Evolutionary conservation across 768 basidiomycete species (phyloP).

Genomic region (Cystobasidium onofrii): DNA sequence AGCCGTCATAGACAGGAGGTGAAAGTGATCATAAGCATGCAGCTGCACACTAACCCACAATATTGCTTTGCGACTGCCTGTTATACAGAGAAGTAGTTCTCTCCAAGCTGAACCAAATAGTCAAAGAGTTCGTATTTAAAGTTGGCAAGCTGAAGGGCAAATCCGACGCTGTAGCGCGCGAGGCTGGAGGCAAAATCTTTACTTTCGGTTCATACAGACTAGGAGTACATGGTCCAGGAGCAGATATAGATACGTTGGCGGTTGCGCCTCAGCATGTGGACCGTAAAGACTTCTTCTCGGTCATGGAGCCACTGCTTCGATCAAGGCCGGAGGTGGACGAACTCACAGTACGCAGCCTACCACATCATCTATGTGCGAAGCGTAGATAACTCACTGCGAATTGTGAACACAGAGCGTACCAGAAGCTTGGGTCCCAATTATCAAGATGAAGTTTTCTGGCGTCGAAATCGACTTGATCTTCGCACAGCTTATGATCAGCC

Average conservation of each 20-base stretch:
- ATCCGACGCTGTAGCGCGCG: slow-evolving; percentile 74
- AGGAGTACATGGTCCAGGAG: slow-evolving; percentile 89
- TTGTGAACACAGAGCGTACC: slow-evolving; percentile 79
- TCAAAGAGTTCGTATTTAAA: slow-evolving; percentile 83
- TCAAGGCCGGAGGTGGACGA: slow-evolving; percentile 74
- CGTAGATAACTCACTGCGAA: too few species aligned
- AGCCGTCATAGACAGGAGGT: neutral
- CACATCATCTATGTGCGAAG: too few species aligned
- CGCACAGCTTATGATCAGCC: slow-evolving; percentile 74
- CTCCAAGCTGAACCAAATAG: slow-evolving; percentile 75
- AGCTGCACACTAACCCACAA: neutral
- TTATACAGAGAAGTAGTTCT: slow-evolving; percentile 75
- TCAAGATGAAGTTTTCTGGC: slow-evolving; percentile 81
- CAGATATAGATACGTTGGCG: slow-evolving; percentile 96
- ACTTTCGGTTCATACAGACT: slow-evolving; percentile 97
- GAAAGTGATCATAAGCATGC: neutral
- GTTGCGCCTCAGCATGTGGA: slow-evolving; percentile 95
- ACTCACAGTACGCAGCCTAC: slow-evolving; percentile 60
- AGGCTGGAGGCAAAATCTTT: slow-evolving; percentile 96
- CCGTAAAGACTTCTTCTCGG: slow-evolving; percentile 88
- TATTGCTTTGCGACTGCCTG: neutral
- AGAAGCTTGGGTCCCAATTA: slow-evolving; percentile 90
- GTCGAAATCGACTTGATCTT: slow-evolving; percentile 91
- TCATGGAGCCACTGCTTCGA: slow-evolving; percentile 80
- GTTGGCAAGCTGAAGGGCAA: slow-evolving; percentile 70